These are phyloP conservation scores for Apophysomyces variabilis DNA, from an alignment of 371 early-diverging fungal genomes.

Conservation along the genomic window DNA sequence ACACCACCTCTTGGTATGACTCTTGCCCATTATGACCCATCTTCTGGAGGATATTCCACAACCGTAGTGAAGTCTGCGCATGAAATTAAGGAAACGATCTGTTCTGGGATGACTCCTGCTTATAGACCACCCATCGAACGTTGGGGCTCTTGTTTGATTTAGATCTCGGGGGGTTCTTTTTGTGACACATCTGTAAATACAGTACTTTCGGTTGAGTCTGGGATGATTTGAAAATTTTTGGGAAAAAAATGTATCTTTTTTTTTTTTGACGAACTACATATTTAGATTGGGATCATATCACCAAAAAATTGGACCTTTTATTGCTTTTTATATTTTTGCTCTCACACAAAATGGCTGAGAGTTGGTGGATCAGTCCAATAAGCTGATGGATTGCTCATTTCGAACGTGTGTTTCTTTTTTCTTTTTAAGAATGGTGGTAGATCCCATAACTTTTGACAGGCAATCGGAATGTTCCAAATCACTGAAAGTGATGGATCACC, in stretches of 20 bases:
- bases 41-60: slow-evolving; percentile 38
- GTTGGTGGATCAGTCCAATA: not conserved
- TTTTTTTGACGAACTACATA: too few species aligned
- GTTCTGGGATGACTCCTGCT: slow-evolving; percentile 52
- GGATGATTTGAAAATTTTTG: too few species aligned
- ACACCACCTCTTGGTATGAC: slow-evolving; percentile 58
- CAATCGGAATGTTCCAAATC: too few species aligned
- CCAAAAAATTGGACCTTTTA: too few species aligned
- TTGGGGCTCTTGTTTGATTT: slow-evolving; percentile 52
- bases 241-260: too few species aligned
- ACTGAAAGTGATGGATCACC: not conserved
- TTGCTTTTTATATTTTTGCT: not conserved
- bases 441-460: too few species aligned
- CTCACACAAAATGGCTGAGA: not conserved
- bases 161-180: slow-evolving; percentile 6
- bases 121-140: slow-evolving; percentile 51
- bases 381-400: slow-evolving; percentile 3
- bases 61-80: slow-evolving; percentile 38
- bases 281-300: too few species aligned
- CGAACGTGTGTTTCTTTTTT: slow-evolving; percentile 3
- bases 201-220: not conserved
- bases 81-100: slow-evolving; percentile 33
- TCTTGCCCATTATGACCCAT: slow-evolving; percentile 43
- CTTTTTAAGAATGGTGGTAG: not conserved
- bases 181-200: not conserved